Percentiles rank a stretch among this genome's conserved stretches.
phyloP scores from a whole-genome alignment of 345 rosid genomes.

The Psidium guajava region DNA sequence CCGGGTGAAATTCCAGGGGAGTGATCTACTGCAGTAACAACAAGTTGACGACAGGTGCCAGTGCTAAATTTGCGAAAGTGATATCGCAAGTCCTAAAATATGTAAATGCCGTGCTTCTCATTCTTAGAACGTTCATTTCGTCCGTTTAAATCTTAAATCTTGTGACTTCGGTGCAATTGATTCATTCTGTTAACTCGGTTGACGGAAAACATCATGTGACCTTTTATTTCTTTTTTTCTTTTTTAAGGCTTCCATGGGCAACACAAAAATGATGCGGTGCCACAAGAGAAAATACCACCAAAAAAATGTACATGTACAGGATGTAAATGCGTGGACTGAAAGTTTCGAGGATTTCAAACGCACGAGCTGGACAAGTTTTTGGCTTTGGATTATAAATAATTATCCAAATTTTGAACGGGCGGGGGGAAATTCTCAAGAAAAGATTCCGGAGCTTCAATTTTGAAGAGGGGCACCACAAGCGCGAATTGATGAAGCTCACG shows the following conservation, averaged over 20 bases:
- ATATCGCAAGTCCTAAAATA: background rate
- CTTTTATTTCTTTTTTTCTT: background rate
- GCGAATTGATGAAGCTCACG: background rate
- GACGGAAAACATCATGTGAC: background rate
- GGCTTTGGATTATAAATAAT: background rate
- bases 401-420: background rate
- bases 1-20: background rate
- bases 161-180: background rate
- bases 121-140: background rate
- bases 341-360: background rate
- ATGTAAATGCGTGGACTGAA: background rate
- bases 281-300: too few species aligned
- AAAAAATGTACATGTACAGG: too few species aligned
- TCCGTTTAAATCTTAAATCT: background rate
- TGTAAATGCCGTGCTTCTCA: background rate
- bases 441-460: background rate
- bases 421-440: background rate
- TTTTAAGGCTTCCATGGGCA: background rate
- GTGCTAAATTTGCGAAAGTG: background rate
- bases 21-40: background rate
- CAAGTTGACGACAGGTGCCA: background rate
- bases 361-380: background rate
- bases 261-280: background rate
- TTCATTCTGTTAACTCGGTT: background rate
- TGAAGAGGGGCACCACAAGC: background rate